phyloP scores from a whole-genome alignment of 345 rosid genomes.

The Isatis tinctoria region DNA sequence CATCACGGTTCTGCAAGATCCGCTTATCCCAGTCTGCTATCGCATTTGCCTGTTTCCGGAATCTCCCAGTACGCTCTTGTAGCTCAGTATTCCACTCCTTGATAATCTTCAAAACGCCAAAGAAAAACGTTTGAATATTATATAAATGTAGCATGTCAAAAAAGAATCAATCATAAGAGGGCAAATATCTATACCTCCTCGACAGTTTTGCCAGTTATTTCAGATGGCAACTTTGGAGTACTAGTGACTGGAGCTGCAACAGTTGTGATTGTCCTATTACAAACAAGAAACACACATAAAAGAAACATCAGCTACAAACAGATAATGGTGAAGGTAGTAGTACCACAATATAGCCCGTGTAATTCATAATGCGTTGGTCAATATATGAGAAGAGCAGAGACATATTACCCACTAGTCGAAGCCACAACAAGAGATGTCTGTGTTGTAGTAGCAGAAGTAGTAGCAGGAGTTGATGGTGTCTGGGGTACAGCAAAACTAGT shows the following conservation, averaged over 20 bases:
- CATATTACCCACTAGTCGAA: conserved; percentile 65
- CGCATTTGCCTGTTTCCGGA: conserved; percentile 87
- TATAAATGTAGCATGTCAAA: background rate
- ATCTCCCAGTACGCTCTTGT: conserved; percentile 89
- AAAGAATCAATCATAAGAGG: background rate
- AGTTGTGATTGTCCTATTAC: conserved; percentile 52
- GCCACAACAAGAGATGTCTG: conserved; percentile 59
- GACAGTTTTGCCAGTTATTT: conserved; percentile 83
- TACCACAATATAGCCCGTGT: background rate
- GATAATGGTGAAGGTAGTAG: background rate
- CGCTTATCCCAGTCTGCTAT: conserved; percentile 98
- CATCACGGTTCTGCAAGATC: conserved; percentile 93
- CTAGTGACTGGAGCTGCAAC: conserved; percentile 42
- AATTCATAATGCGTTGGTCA: background rate
- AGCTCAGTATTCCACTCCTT: conserved; percentile 96
- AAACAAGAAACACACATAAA: conserved; percentile 20
- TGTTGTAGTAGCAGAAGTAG: conserved; percentile 43
- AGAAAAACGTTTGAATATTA: background rate
- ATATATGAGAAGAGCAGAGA: background rate
- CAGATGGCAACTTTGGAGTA: conserved; percentile 79
- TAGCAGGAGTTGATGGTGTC: conserved; percentile 40
- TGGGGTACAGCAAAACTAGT: conserved; percentile 61
- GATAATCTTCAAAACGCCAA: conserved; percentile 58
- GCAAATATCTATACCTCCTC: conserved; percentile 65
- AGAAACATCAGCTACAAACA: conserved; percentile 10